These are phyloP conservation scores for Lichtheimia hyalospora DNA, from an alignment of 371 early-diverging fungal genomes.

Conservation along the genomic window DNA sequence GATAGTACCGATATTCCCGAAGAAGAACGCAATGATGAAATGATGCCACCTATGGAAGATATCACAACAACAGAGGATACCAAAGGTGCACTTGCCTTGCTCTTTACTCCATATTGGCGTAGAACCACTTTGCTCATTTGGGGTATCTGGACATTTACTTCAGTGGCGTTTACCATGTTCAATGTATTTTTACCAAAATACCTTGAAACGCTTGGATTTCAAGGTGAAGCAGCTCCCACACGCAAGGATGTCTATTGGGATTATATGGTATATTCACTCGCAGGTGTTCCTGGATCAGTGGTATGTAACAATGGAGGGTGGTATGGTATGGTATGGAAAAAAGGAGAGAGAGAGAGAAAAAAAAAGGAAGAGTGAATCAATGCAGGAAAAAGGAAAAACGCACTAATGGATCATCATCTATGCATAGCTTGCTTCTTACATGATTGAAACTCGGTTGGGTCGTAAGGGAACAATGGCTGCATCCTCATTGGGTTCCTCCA, in stretches of 20 bases:
- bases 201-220: constrained; percentile 58
- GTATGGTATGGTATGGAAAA: too few species aligned
- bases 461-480: constrained; percentile 82
- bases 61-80: background rate
- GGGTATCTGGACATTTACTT: constrained; percentile 79
- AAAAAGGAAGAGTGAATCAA: too few species aligned
- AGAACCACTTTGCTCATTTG: constrained; percentile 71
- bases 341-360: too few species aligned
- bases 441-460: constrained; percentile 78
- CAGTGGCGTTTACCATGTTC: constrained; percentile 84
- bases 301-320: constrained; percentile 28
- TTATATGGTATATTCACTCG: constrained; percentile 72
- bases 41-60: constrained; percentile 1
- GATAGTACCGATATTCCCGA: constrained; percentile 26
- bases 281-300: constrained; percentile 83
- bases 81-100: constrained; percentile 7
- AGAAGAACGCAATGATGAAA: background rate
- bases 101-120: constrained; percentile 55
- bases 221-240: constrained; percentile 34
- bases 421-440: constrained; percentile 64
- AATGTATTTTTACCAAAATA: constrained; percentile 82
- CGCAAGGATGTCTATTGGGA: constrained; percentile 72
- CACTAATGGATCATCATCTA: background rate
- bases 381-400: too few species aligned
- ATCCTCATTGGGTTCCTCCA: constrained; percentile 70